These are phyloP conservation scores for Eimeria tenella DNA, from an alignment of 169 alveolate species.

Conservation along the genomic window DNA sequence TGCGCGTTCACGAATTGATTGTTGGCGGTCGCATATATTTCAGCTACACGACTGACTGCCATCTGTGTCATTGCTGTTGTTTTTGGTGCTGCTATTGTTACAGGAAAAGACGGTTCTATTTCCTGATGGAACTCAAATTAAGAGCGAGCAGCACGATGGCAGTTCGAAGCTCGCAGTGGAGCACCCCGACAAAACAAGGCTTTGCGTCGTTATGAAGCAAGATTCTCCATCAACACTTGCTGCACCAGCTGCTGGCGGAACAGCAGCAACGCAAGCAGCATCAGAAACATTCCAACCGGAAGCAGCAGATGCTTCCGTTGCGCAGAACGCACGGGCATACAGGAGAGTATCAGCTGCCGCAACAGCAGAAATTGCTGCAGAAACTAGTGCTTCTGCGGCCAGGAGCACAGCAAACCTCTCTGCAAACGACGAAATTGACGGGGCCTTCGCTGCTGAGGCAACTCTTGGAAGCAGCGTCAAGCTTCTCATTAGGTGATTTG, in stretches of 20 bases:
- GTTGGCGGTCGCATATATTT: too few species aligned
- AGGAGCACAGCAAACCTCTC: not conserved
- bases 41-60: not conserved
- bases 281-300: not conserved
- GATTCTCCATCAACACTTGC: not conserved
- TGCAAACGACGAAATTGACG: not conserved
- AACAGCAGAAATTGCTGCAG: not conserved
- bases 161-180: not conserved
- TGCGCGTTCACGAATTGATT: too few species aligned
- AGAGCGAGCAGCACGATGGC: not conserved
- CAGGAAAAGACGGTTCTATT: not conserved
- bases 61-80: not conserved
- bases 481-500: not conserved
- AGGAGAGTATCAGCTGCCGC: not conserved
- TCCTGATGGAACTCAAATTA: constrained; percentile 8
- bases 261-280: constrained; percentile 11
- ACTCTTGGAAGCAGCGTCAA: not conserved
- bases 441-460: not conserved
- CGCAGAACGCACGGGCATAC: too few species aligned
- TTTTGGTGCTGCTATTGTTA: not conserved
- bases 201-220: not conserved
- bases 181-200: not conserved
- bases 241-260: not conserved
- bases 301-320: too few species aligned
- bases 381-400: not conserved